Conservation (phyloP, 441 rosid species). For the Syzygium malaccense region DNA sequence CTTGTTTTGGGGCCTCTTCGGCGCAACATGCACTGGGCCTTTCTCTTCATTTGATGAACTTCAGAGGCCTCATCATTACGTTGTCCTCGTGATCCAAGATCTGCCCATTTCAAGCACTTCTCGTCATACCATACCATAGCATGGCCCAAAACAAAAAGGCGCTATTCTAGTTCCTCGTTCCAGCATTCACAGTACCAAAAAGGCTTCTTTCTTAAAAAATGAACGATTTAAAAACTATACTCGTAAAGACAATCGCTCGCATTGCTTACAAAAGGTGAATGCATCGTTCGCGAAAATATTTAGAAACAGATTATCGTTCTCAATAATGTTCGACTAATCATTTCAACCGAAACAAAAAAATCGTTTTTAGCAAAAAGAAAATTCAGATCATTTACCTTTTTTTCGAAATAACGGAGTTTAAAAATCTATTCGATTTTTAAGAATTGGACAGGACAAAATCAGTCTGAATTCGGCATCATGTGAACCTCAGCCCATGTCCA, state of each 20-base stretch:
- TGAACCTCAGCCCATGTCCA: not conserved
- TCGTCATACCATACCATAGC: not conserved
- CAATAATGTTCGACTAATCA: too few species aligned
- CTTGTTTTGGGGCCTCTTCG: not conserved
- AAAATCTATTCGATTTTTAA: not conserved
- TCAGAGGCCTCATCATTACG: slow-evolving; percentile 74
- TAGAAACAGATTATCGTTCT: fast-evolving
- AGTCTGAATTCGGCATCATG: not conserved
- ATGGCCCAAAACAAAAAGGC: not conserved
- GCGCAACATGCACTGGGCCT: not conserved
- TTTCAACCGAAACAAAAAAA: too few species aligned
- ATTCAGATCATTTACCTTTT: too few species aligned
- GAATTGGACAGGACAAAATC: not conserved
- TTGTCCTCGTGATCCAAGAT: slow-evolving; percentile 83
- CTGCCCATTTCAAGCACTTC: slow-evolving; percentile 19
- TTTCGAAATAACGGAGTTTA: too few species aligned
- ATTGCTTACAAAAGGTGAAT: too few species aligned
- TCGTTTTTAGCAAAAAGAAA: too few species aligned
- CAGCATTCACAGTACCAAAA: not conserved
- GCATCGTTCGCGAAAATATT: too few species aligned
- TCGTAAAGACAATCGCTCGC: too few species aligned
- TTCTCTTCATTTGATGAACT: slow-evolving; percentile 25
- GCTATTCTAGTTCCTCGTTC: not conserved
- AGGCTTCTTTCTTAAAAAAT: fast-evolving
- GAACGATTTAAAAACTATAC: not conserved